Evolutionary conservation across 78 protist species (phyloP).

Genomic region (Protostelium mycophagum): DNA sequence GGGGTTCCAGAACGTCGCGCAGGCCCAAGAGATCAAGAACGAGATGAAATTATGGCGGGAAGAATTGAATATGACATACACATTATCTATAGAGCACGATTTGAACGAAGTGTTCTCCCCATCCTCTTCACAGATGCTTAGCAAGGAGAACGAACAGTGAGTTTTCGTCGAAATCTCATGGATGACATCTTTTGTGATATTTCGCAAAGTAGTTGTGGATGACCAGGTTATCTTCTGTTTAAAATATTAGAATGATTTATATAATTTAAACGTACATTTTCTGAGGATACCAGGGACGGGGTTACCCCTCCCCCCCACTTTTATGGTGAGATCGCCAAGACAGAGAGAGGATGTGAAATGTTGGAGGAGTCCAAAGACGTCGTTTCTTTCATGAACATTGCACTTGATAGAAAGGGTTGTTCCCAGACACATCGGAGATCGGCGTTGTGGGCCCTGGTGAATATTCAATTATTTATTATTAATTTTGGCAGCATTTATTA

Average conservation of each 20-base stretch:
- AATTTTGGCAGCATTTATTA: too few relatives aligned
- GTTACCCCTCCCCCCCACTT: slow-evolving; percentile 60
- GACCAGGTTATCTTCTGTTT: too few relatives aligned
- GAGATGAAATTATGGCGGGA: slow-evolving; percentile 32
- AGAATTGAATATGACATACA: slow-evolving; percentile 28
- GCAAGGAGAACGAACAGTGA: background rate
- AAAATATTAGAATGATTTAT: too few relatives aligned
- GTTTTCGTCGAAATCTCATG: too few relatives aligned
- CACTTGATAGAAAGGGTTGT: slow-evolving; percentile 7
- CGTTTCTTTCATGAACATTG: background rate
- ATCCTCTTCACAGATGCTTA: background rate
- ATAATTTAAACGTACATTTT: too few relatives aligned
- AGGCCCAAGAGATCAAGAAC: slow-evolving; percentile 25
- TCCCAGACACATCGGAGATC: slow-evolving; percentile 22
- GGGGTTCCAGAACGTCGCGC: slow-evolving; percentile 21
- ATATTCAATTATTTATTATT: too few relatives aligned
- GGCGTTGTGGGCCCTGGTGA: slow-evolving; percentile 46
- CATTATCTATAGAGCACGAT: slow-evolving; percentile 16
- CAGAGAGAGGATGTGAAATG: slow-evolving; percentile 38
- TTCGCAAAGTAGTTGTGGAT: too few relatives aligned
- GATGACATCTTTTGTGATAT: too few relatives aligned
- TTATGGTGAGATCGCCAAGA: slow-evolving; percentile 59
- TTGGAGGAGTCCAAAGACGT: slow-evolving; percentile 11
- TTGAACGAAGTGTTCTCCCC: background rate
- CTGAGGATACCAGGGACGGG: slow-evolving; percentile 26